A percentile compares a stretch with the other conserved stretches of the same genome.
phyloP scores from a whole-genome alignment of 2,329 filamentous ascomycete genomes.

The Colletotrichum sp. region DNA sequence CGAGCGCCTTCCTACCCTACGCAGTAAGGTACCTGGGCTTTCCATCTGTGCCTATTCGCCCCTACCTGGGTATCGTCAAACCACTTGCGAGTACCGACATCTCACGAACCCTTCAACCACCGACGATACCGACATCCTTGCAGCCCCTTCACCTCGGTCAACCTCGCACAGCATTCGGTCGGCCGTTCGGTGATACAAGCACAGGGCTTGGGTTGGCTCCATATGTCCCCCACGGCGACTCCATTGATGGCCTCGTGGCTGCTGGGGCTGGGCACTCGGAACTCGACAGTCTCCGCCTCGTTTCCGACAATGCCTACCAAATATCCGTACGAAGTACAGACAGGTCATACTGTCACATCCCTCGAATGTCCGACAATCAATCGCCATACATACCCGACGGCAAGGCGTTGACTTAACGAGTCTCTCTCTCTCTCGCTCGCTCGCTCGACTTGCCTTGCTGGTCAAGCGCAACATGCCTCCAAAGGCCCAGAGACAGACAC shows the following conservation, averaged over 20 bases:
- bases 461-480: neutral
- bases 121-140: neutral
- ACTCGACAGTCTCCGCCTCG: neutral
- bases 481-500: neutral
- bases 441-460: neutral
- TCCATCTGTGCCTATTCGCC: neutral
- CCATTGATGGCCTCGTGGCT: conserved; percentile 7
- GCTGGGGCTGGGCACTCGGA: conserved; percentile 1
- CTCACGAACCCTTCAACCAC: neutral
- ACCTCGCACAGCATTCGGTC: neutral
- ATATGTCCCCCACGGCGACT: conserved; percentile 1
- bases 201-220: neutral
- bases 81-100: neutral
- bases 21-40: neutral
- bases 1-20: neutral
- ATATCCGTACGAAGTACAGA: neutral
- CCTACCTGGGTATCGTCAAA: neutral
- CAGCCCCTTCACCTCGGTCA: neutral
- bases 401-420: neutral
- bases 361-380: neutral
- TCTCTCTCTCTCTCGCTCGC: neutral
- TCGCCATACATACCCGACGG: neutral
- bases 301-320: neutral
- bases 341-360: neutral
- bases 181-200: neutral